Percentiles rank a stretch among this genome's conserved stretches.
Conservation (phyloP, 2,329 filamentous ascomycete genomes). For the Cladosporium cucumerinum region DNA sequence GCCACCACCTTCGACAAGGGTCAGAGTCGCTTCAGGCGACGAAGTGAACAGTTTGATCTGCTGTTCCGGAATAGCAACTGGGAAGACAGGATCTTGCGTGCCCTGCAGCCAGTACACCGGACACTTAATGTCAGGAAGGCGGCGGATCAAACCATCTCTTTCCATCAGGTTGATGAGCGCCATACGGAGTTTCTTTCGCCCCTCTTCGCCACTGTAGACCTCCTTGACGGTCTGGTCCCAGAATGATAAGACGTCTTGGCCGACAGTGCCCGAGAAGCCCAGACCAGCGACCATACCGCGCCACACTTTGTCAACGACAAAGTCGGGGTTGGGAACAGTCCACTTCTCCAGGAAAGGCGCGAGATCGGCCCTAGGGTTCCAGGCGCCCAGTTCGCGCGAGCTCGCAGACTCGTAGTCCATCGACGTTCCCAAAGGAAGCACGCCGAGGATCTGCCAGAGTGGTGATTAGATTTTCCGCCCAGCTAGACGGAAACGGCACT, state of each 20-base stretch:
- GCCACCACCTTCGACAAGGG: conserved; percentile 44
- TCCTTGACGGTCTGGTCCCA: conserved; percentile 43
- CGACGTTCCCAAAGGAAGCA: conserved; percentile 51
- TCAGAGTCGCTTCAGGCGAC: conserved; percentile 42
- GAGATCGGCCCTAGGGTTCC: conserved; percentile 40
- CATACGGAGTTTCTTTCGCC: conserved; percentile 45
- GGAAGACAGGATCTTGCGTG: conserved; percentile 39
- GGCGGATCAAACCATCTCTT: conserved; percentile 44
- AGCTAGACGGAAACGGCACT: neutral
- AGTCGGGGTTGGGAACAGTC: conserved; percentile 40
- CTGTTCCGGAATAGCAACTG: conserved; percentile 39
- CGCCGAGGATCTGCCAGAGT: conserved; percentile 42
- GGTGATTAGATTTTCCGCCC: neutral
- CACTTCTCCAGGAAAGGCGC: conserved; percentile 30
- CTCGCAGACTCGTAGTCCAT: conserved; percentile 48
- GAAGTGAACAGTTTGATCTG: conserved; percentile 47
- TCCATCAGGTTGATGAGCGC: conserved; percentile 47
- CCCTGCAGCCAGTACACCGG: conserved; percentile 51
- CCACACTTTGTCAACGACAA: conserved; percentile 40
- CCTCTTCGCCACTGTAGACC: conserved; percentile 49
- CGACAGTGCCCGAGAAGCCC: conserved; percentile 41
- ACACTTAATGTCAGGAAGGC: conserved; percentile 46
- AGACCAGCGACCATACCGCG: conserved; percentile 11
- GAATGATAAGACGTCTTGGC: conserved; percentile 37
- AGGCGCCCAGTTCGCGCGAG: conserved; percentile 45